Evolutionary conservation across 169 alveolate genomes (phyloP).

Genomic region (Haemoproteus tartakovskyi): DNA sequence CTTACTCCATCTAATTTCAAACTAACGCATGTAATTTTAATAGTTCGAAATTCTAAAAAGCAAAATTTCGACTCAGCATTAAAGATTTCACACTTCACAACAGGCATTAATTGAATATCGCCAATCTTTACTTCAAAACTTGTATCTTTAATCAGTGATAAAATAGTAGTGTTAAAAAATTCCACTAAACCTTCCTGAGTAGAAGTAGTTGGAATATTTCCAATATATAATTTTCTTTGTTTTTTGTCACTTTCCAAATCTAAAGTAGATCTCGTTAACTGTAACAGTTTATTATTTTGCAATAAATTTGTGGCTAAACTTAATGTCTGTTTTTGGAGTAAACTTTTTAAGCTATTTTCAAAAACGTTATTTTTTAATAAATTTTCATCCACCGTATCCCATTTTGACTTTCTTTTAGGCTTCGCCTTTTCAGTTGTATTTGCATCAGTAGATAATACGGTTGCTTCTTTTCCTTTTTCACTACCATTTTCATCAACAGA

Average conservation of each 20-base stretch:
- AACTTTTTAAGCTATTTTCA: slow-evolving; percentile 7
- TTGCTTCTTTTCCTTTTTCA: too few species aligned
- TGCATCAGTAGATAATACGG: slow-evolving; percentile 13
- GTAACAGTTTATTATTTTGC: slow-evolving; percentile 8
- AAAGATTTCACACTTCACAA: slow-evolving; percentile 76
- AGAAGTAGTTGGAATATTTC: slow-evolving; percentile 78
- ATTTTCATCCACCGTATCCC: slow-evolving; percentile 63
- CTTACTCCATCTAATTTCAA: slow-evolving; percentile 79
- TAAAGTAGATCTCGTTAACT: slow-evolving; percentile 31
- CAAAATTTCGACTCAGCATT: slow-evolving; percentile 79
- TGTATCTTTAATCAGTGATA: slow-evolving; percentile 53
- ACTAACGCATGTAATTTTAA: slow-evolving; percentile 78
- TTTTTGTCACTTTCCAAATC: slow-evolving; percentile 71
- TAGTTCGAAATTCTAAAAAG: slow-evolving; percentile 80
- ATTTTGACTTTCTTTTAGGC: slow-evolving; percentile 43
- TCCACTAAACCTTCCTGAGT: slow-evolving; percentile 70
- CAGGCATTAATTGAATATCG: slow-evolving; percentile 60
- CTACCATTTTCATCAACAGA: slow-evolving; percentile 24
- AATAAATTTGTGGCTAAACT: slow-evolving; percentile 3
- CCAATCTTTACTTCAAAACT: slow-evolving; percentile 56
- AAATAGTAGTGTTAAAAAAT: slow-evolving; percentile 71
- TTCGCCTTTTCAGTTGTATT: slow-evolving; percentile 11
- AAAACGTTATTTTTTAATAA: slow-evolving; percentile 21
- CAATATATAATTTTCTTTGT: slow-evolving; percentile 74
- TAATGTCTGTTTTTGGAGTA: slow-evolving; percentile 23